Evolutionary conservation across 116 monocot genomes (phyloP).

Genomic region (Phalaenopsis hybrid): DNA sequence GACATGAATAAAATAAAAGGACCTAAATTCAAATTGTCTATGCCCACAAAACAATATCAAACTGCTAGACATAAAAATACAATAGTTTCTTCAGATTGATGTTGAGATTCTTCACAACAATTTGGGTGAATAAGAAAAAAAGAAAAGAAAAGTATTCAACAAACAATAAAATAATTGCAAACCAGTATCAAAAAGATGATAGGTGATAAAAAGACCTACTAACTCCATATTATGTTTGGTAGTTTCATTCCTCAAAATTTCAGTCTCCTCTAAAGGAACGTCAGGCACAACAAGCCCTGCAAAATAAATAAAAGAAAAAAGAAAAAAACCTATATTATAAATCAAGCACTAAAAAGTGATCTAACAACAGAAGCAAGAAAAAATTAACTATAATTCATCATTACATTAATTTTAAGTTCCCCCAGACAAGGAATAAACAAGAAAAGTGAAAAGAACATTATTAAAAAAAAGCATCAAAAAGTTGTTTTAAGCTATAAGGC

Average conservation of each 20-base stretch:
- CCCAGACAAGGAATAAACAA: neutral
- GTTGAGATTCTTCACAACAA: neutral
- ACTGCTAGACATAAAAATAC: neutral
- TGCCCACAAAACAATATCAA: neutral
- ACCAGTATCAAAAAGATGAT: neutral
- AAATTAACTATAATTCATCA: neutral
- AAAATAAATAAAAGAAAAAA: neutral
- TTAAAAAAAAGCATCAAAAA: neutral
- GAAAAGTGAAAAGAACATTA: neutral
- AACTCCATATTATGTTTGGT: slow-evolving; percentile 21
- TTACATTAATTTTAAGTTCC: neutral
- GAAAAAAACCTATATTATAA: neutral
- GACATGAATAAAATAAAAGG: no score
- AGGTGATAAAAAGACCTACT: neutral
- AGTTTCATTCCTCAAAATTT: slow-evolving; percentile 22
- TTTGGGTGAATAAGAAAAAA: neutral
- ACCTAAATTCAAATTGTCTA: no score
- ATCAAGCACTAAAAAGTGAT: neutral
- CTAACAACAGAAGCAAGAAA: neutral
- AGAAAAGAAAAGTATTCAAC: neutral
- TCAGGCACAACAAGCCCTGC: slow-evolving; percentile 31
- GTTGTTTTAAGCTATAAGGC: neutral
- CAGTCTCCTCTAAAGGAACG: slow-evolving; percentile 26
- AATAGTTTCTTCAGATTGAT: neutral
- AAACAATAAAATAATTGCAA: neutral